Conservation (phyloP, 257 asterid genomes). For the Jacaranda copaia region DNA sequence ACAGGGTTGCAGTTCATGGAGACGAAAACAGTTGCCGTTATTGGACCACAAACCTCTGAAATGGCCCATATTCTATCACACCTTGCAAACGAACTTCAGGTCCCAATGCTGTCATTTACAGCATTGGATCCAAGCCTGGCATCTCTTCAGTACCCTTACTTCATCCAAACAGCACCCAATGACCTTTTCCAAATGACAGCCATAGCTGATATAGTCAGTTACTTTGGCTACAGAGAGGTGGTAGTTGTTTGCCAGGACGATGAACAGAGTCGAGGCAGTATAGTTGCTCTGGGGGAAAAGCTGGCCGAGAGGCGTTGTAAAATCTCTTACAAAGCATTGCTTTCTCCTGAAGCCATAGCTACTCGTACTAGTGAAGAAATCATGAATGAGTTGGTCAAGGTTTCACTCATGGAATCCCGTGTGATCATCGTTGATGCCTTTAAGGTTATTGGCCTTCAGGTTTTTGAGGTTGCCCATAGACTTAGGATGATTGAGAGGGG, state of each 20-base stretch:
- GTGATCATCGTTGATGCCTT: constrained; percentile 30
- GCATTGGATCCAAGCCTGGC: constrained; percentile 40
- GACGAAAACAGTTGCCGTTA: constrained; percentile 37
- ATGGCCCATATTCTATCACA: constrained; percentile 42
- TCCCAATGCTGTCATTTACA: constrained; percentile 41
- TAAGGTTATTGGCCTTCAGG: constrained; percentile 4
- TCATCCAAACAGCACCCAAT: constrained; percentile 39
- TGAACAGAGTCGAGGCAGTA: constrained; percentile 35
- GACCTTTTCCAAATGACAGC: constrained; percentile 42
- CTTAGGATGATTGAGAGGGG: constrained; percentile 36
- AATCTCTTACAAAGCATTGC: constrained; percentile 39
- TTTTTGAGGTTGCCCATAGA: constrained; percentile 26
- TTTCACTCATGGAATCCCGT: constrained; percentile 33
- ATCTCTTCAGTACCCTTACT: constrained; percentile 42
- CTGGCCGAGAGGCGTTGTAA: constrained; percentile 33
- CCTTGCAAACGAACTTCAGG: constrained; percentile 44
- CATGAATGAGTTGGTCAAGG: constrained; percentile 28
- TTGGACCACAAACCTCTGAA: constrained; percentile 42
- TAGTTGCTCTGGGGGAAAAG: constrained; percentile 32
- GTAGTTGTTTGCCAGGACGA: constrained; percentile 31
- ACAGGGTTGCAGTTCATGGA: constrained; percentile 43
- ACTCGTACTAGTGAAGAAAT: constrained; percentile 20
- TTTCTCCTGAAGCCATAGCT: constrained; percentile 35
- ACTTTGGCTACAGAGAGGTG: constrained; percentile 31
- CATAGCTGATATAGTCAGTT: constrained; percentile 33